A percentile compares a stretch with the other conserved stretches of the same genome.
Evolutionary conservation across 139 green algal genomes (phyloP).

Genomic region (Desmodesmus armatus): DNA sequence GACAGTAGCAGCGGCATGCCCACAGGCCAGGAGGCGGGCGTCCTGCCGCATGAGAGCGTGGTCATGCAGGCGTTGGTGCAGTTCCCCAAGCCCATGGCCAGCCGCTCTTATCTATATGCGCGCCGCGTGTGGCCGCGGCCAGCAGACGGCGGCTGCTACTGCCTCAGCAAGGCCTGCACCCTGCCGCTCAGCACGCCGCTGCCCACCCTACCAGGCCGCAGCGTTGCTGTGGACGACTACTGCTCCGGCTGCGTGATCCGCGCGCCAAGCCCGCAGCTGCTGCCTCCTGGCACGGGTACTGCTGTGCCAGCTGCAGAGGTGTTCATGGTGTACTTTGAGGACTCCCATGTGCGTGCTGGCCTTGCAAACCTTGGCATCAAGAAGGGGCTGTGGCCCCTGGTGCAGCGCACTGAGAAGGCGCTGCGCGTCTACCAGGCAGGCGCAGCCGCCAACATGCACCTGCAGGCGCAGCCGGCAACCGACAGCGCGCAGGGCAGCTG

Average conservation of each 20-base stretch:
- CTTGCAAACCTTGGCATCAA: slow-evolving; percentile 80
- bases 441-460: slow-evolving; percentile 30
- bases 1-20: neutral
- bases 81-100: slow-evolving; percentile 78
- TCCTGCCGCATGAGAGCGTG: slow-evolving; percentile 43
- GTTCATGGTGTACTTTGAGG: slow-evolving; percentile 82
- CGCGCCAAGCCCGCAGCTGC: neutral
- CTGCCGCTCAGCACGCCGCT: slow-evolving; percentile 1
- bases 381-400: slow-evolving; percentile 79
- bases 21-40: no score
- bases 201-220: slow-evolving; percentile 49
- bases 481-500: neutral
- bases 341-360: slow-evolving; percentile 64
- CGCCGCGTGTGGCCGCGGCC: slow-evolving; percentile 73
- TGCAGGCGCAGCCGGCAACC: slow-evolving; percentile 2
- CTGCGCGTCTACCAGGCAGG: slow-evolving; percentile 45
- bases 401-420: slow-evolving; percentile 62
- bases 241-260: slow-evolving; percentile 63
- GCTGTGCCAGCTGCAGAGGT: slow-evolving; percentile 66
- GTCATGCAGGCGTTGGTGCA: slow-evolving; percentile 66
- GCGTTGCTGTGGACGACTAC: slow-evolving; percentile 70
- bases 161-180: slow-evolving; percentile 19
- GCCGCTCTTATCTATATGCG: slow-evolving; percentile 74
- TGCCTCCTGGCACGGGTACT: slow-evolving; percentile 22
- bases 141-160: slow-evolving; percentile 74